Conservation (phyloP, 2,329 filamentous ascomycete species). For the Phialophora chinensis region DNA sequence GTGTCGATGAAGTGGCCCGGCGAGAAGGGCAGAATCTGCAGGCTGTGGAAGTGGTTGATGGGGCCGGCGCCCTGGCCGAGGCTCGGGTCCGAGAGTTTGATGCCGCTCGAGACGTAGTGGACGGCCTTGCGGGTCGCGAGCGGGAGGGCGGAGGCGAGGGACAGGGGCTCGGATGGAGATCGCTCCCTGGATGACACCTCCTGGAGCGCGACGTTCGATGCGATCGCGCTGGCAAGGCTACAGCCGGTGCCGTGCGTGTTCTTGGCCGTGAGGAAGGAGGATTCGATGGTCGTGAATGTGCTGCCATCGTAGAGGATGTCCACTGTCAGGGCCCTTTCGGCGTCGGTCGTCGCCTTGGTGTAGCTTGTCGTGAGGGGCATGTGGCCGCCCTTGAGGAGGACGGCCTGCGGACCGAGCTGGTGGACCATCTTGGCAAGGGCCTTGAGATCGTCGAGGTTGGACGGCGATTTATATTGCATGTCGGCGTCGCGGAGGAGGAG, state of each 20-base stretch:
- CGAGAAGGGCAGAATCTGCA: constrained; percentile 64
- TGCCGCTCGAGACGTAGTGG: constrained; percentile 66
- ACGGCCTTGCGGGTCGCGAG: constrained; percentile 54
- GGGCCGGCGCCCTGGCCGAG: constrained; percentile 67
- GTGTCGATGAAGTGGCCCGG: constrained; percentile 75
- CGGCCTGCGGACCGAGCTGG: constrained; percentile 74
- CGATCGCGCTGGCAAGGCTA: constrained; percentile 79
- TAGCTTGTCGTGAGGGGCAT: constrained; percentile 73
- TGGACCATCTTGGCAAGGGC: constrained; percentile 70
- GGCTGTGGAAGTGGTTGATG: constrained; percentile 71
- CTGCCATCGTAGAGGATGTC: constrained; percentile 73
- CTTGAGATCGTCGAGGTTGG: constrained; percentile 69
- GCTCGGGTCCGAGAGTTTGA: constrained; percentile 55
- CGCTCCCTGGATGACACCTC: constrained; percentile 1
- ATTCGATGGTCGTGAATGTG: constrained; percentile 68
- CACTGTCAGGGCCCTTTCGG: constrained; percentile 70
- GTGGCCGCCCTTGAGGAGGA: constrained; percentile 91
- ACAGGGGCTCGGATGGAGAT: not conserved
- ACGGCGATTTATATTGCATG: constrained; percentile 35
- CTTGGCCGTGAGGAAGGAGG: constrained; percentile 71
- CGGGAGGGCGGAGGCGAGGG: constrained; percentile 56
- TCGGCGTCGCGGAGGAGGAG: constrained; percentile 52
- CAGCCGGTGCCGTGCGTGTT: constrained; percentile 97
- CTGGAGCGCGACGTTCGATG: constrained; percentile 61
- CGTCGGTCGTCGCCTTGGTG: constrained; percentile 62